A percentile compares a stretch with the other conserved stretches of the same genome.
These are phyloP conservation scores for Microglena sp. DNA, from an alignment of 139 green algal genomes.

Conservation along the genomic window DNA sequence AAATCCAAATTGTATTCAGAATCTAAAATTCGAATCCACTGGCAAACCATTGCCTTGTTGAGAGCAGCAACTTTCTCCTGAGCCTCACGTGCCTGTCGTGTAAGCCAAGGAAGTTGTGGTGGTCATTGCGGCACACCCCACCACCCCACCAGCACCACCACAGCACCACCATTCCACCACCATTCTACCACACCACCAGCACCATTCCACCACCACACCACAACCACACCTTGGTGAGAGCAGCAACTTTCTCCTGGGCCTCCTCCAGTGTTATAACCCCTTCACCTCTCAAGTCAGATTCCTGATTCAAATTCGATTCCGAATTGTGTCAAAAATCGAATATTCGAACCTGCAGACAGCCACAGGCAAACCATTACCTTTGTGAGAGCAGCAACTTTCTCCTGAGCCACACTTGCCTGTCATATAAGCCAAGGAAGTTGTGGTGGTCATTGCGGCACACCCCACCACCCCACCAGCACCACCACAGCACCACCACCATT, in stretches of 20 bases:
- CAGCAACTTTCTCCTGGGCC: constrained; percentile 10
- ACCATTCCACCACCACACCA: neutral
- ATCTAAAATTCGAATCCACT: neutral
- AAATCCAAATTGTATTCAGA: no score
- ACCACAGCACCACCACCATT: neutral
- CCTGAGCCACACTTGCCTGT: no score
- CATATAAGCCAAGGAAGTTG: no score
- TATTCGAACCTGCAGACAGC: neutral
- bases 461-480: neutral
- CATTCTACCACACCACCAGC: no score
- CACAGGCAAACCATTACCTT: neutral
- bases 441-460: neutral
- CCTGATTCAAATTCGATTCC: no score
- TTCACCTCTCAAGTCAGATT: constrained; percentile 1
- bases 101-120: no score
- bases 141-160: neutral
- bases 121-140: neutral
- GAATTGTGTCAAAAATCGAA: neutral
- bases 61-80: no score
- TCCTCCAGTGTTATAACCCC: constrained; percentile 25
- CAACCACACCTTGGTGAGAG: neutral
- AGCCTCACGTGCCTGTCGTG: no score
- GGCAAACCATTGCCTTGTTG: neutral
- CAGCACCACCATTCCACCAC: neutral
- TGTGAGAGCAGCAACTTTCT: no score